Percentiles rank a stretch among this genome's conserved stretches.
These are phyloP conservation scores for Cladosporium sp. DNA, from an alignment of 2,329 filamentous ascomycete genomes.

Conservation along the genomic window DNA sequence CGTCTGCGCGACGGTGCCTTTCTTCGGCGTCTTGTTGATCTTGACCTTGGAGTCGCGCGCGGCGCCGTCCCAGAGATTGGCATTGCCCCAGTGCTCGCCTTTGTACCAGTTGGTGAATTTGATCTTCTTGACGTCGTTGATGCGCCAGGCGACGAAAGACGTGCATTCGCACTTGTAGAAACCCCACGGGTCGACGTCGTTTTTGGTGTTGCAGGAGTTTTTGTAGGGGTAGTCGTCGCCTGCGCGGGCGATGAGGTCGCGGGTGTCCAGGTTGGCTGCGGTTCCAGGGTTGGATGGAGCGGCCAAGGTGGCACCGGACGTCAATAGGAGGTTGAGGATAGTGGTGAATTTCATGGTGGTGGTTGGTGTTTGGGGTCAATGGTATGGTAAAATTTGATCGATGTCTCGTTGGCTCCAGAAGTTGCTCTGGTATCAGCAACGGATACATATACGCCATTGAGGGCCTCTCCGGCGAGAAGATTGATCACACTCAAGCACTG, in stretches of 20 bases:
- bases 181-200: background rate
- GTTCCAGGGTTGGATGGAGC: background rate
- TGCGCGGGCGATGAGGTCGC: background rate
- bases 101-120: conserved; percentile 7
- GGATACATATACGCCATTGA: background rate
- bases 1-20: background rate
- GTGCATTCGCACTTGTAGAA: conserved; percentile 2
- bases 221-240: conserved; percentile 2
- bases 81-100: background rate
- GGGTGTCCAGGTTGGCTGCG: background rate
- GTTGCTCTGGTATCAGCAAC: background rate
- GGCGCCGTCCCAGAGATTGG: background rate
- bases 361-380: background rate
- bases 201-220: background rate
- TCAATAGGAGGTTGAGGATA: background rate
- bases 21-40: background rate
- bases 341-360: background rate
- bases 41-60: background rate
- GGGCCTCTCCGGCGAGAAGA: background rate
- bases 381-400: background rate
- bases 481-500: background rate
- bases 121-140: background rate
- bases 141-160: conserved; percentile 8
- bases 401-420: background rate
- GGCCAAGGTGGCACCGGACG: background rate